Base-by-base conservation (phyloP, 768 basidiomycete species). In the Paxillus involutus region DNA sequence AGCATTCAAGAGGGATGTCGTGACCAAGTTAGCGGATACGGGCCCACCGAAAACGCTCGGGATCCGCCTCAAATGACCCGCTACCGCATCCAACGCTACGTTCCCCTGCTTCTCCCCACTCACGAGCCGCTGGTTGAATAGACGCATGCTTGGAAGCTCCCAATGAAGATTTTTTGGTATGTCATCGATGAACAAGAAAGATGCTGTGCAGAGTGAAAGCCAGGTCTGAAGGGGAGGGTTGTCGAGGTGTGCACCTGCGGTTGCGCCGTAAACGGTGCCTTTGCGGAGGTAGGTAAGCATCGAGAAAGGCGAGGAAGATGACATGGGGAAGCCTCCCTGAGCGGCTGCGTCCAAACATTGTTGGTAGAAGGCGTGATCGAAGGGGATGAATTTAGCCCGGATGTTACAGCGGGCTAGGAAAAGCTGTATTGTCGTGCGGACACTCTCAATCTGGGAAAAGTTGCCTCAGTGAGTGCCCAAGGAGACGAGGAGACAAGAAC, bases 121-220 rank as follows among this genome's bases (percentile, higher is more conserved):
- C 1, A 72, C 32, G 44, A 78, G 73, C 0, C 71, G 56, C 24
- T 67, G 59, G 21, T 69, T 70, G 62, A 80, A 80, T 12, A 56
- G 51, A 10, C 67, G 64, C 12, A 77, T 57, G 19, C 53, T 35
- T 3, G 63, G 44, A 42, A 59, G 35, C 37, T 64, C 55, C 5
- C 56, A 58, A 16, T 53, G 47, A 46, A 72, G 68, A 14, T 57
- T 53, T 2, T 60, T 55, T 16, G 68, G 60, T 2, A 56, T 48
- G 54, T 80, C 76, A 55, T 80, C 78, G 29, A 73, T 52, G 40
- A 60, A 72, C 26, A 26, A 26, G 4, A 64, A 48, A 43, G 68
- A 73, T 0, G 75, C 67, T 1, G 6, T 78, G 56, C 68, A 75
- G 4, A 75, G 55, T 2, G 73, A 65, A n/a, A 74, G 68, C 53